A percentile compares a stretch with the other conserved stretches of the same genome.
Conservation (phyloP, 352 stramenopile species). For the Pythium periplocum region DNA sequence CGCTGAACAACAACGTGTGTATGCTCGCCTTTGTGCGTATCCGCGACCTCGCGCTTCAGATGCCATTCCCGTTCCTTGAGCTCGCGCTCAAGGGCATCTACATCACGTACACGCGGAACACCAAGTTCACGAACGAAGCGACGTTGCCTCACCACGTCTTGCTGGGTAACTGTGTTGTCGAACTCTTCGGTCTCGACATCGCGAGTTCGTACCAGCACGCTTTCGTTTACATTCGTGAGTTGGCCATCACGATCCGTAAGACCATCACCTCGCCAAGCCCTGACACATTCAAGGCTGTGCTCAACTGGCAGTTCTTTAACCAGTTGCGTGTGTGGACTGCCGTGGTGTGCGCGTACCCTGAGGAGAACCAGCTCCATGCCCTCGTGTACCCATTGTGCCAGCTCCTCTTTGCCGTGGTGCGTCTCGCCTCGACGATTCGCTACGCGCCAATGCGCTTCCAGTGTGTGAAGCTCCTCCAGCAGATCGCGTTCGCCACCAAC, state of each 20-base stretch:
- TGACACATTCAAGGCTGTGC: slow-evolving; percentile 84
- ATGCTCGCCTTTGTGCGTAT: slow-evolving; percentile 96
- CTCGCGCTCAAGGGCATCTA: slow-evolving; percentile 95
- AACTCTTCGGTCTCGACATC: slow-evolving; percentile 96
- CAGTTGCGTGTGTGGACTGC: slow-evolving; percentile 96
- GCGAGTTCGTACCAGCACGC: slow-evolving; percentile 97
- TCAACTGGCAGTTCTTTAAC: slow-evolving; percentile 99
- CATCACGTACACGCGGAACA: slow-evolving; percentile 94
- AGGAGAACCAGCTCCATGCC: slow-evolving; percentile 80
- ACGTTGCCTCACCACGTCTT: slow-evolving; percentile 83
- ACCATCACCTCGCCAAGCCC: slow-evolving; percentile 93
- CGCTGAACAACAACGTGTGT: slow-evolving; percentile 69
- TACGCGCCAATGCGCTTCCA: slow-evolving; percentile 95
- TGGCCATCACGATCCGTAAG: slow-evolving; percentile 96
- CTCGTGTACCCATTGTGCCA: slow-evolving; percentile 96
- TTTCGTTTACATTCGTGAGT: slow-evolving; percentile 98
- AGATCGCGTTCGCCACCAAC: slow-evolving; percentile 92
- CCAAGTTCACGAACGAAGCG: slow-evolving; percentile 92
- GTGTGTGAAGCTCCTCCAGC: slow-evolving; percentile 95
- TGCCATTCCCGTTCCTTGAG: slow-evolving; percentile 97
- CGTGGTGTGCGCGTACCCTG: slow-evolving; percentile 89
- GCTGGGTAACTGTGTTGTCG: slow-evolving; percentile 98
- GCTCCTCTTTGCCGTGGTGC: slow-evolving; percentile 69
- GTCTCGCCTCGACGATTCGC: slow-evolving; percentile 69
- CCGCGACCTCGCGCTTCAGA: slow-evolving; percentile 90